A percentile compares a stretch with the other conserved stretches of the same genome.
phyloP scores from a whole-genome alignment of 257 asterid genomes.

The Solanum neorickii region DNA sequence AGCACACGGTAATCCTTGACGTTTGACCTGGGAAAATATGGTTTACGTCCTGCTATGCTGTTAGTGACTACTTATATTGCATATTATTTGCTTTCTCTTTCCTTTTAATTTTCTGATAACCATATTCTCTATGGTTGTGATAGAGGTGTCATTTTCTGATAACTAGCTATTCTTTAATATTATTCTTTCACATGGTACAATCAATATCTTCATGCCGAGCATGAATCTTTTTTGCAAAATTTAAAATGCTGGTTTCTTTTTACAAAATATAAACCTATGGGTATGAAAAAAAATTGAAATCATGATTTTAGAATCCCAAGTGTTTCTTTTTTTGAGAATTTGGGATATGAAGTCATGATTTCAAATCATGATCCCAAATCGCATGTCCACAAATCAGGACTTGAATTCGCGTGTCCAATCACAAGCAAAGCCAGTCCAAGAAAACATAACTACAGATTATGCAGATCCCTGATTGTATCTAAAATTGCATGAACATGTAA shows the following conservation, averaged over 20 bases:
- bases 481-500: background rate
- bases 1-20: conserved; percentile 66
- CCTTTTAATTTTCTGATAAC: background rate
- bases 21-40: background rate
- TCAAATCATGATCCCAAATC: background rate
- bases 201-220: background rate
- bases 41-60: background rate
- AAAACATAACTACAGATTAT: background rate
- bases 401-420: background rate
- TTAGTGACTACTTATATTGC: background rate
- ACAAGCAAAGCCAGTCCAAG: background rate
- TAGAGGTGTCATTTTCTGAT: background rate
- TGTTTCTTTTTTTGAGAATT: background rate
- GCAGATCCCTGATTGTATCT: background rate
- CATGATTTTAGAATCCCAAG: background rate
- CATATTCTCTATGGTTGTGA: background rate
- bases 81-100: background rate
- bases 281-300: background rate
- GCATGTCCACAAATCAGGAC: background rate
- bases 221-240: background rate
- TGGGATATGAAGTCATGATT: background rate
- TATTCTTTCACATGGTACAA: background rate
- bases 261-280: background rate
- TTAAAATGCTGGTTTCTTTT: background rate
- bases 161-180: background rate